Evolutionary conservation across 2,329 filamentous ascomycete genomes (phyloP).

Genomic region (Fusarium avenaceum): DNA sequence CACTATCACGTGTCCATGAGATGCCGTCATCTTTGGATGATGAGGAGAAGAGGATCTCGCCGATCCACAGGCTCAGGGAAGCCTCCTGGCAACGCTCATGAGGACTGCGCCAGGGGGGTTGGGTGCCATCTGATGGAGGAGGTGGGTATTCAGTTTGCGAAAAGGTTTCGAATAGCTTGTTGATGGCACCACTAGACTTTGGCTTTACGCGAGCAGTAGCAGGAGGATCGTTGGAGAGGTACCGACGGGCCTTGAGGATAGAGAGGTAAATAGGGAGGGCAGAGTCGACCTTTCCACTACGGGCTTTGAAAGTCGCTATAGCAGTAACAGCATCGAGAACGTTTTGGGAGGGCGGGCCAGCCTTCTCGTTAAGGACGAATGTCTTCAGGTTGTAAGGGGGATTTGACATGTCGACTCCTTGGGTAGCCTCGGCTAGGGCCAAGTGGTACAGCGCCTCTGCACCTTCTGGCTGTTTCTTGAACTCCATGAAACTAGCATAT

Average conservation of each 20-base stretch:
- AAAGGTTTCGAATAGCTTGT: slow-evolving; percentile 46
- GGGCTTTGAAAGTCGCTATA: slow-evolving; percentile 82
- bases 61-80: slow-evolving; percentile 88
- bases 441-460: slow-evolving; percentile 80
- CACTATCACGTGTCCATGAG: slow-evolving; percentile 90
- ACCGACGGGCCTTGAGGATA: slow-evolving; percentile 82
- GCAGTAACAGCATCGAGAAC: slow-evolving; percentile 81
- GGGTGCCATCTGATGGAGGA: slow-evolving; percentile 77
- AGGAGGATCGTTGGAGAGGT: slow-evolving; percentile 59
- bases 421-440: slow-evolving; percentile 80
- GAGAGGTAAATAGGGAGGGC: slow-evolving; percentile 90
- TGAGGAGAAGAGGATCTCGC: slow-evolving; percentile 88
- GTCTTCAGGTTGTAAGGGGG: slow-evolving; percentile 70
- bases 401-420: slow-evolving; percentile 61
- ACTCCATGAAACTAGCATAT: slow-evolving; percentile 88
- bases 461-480: slow-evolving; percentile 74
- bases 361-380: slow-evolving; percentile 72
- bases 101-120: slow-evolving; percentile 73
- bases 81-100: slow-evolving; percentile 85
- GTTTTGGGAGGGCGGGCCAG: slow-evolving; percentile 75
- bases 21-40: slow-evolving; percentile 75
- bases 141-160: slow-evolving; percentile 75
- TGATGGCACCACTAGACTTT: slow-evolving; percentile 35
- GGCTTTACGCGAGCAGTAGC: slow-evolving; percentile 19
- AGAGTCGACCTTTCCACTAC: slow-evolving; percentile 72